These are phyloP conservation scores for Pseudocercospora pini-densiflorae DNA, from an alignment of 2,329 filamentous ascomycete species.

Conservation along the genomic window DNA sequence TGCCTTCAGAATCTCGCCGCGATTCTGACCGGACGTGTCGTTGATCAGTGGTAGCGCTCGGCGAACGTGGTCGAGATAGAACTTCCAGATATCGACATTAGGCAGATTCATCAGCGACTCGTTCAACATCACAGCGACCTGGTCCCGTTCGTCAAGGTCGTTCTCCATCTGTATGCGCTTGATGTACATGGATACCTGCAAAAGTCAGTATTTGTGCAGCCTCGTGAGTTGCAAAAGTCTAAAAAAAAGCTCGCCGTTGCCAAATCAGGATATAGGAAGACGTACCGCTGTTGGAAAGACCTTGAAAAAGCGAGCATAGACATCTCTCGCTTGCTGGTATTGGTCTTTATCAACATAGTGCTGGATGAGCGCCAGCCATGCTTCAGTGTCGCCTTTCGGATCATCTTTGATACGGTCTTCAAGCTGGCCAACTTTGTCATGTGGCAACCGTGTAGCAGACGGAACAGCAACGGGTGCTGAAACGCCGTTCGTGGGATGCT, in stretches of 20 bases:
- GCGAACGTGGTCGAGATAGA: conserved; percentile 94
- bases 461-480: conserved; percentile 20
- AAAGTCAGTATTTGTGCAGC: conserved; percentile 10
- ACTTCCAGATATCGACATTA: conserved; percentile 86
- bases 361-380: conserved; percentile 85
- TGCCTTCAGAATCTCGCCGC: conserved; percentile 78
- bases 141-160: conserved; percentile 78
- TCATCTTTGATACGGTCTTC: conserved; percentile 93
- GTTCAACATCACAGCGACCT: conserved; percentile 82
- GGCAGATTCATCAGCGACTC: conserved; percentile 77
- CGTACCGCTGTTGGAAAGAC: conserved; percentile 91
- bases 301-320: conserved; percentile 85
- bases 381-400: conserved; percentile 87
- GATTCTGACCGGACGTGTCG: conserved; percentile 76
- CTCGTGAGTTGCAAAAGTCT: conserved; percentile 1
- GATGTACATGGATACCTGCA: conserved; percentile 87
- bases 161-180: conserved; percentile 89
- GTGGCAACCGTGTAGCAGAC: conserved; percentile 57
- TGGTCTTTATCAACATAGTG: conserved; percentile 83
- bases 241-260: neutral
- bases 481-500: conserved; percentile 17
- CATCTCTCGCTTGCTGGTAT: conserved; percentile 76
- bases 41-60: conserved; percentile 84
- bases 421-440: conserved; percentile 77
- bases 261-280: conserved; percentile 33